Base-by-base conservation (phyloP, 2,329 filamentous ascomycete species). In the Claviceps sp. region DNA sequence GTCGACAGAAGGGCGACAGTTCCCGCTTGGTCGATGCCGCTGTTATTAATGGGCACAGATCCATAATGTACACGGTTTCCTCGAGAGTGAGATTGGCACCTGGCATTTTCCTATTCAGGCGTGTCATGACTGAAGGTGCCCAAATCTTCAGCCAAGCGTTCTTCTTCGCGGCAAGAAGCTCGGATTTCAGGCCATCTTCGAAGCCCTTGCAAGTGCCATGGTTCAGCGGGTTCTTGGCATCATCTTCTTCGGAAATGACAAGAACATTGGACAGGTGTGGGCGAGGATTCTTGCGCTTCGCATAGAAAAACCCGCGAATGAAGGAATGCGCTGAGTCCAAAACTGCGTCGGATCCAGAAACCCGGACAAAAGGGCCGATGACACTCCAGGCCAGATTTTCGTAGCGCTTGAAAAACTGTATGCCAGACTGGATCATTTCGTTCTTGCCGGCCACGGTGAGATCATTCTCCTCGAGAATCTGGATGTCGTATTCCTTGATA, bases 21-120 rank as follows among this genome's bases (percentile, higher is more conserved):
- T 56, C 59, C 1, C 53, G 55, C 4, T 75, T 68, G 0, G 67
- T 61, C 5, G 78, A 72, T 8, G 83, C 80, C n/a, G 95, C 80
- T 0, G 87, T 91, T 58, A 85, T 77, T 68, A 88, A 95, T 0
- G 90, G 83, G 61, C 90, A 96, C 54, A 95, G 73, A 60, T 95
- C 88, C 88, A 96, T 95, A 36, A 96, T 64, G 53, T 76, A 78
- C 52, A 89, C 71, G 1, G 82, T 79, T 36, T 91, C 82, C 1
- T 70, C 61, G 13, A 73, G 62, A 2, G 76, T 78, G 44, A 95
- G 65, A 54, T 85, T 80, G 5, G 78, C 82, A 2, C 85, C 85
- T 0, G 75, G 76, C 0, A 96, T 72, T 54, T 83, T 78, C 14
- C 68, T 60, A 62, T 90, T 88, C 42, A 95, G 67, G 7, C 87